phyloP scores from a whole-genome alignment of 768 basidiomycete genomes.

The Trametes maxima region DNA sequence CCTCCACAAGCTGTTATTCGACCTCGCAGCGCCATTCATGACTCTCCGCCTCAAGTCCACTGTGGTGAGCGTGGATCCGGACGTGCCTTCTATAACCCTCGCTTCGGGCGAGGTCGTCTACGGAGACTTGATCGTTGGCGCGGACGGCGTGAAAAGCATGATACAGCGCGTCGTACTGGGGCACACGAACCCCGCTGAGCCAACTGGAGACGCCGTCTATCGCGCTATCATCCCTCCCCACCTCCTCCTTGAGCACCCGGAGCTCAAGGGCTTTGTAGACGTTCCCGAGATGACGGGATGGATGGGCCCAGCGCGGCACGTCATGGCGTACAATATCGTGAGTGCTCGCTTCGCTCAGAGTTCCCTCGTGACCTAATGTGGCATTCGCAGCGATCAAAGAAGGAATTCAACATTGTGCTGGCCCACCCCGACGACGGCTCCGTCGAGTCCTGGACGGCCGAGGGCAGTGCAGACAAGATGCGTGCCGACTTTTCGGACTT shows the following conservation, averaged over 20 bases:
- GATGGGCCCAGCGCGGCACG: slow-evolving; percentile 55
- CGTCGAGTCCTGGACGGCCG: slow-evolving; percentile 45
- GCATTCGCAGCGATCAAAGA: slow-evolving; percentile 34
- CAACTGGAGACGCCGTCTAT: slow-evolving; percentile 68
- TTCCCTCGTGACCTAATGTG: neutral
- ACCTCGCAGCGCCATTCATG: slow-evolving; percentile 37
- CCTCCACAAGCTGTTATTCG: slow-evolving; percentile 43
- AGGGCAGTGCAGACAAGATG: slow-evolving; percentile 47
- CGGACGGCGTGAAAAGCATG: slow-evolving; percentile 50
- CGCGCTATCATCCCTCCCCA: slow-evolving; percentile 53
- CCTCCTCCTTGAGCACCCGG: slow-evolving; percentile 51
- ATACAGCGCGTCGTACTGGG: slow-evolving; percentile 54
- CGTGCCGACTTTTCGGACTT: slow-evolving; percentile 43
- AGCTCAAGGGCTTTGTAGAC: slow-evolving; percentile 53
- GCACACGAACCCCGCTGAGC: slow-evolving; percentile 42
- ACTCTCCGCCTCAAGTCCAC: slow-evolving; percentile 37
- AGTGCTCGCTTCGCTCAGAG: slow-evolving; percentile 21
- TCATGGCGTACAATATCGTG: slow-evolving; percentile 50
- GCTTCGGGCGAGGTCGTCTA: slow-evolving; percentile 38
- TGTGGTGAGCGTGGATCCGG: slow-evolving; percentile 36
- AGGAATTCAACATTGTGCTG: slow-evolving; percentile 41
- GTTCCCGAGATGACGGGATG: slow-evolving; percentile 55
- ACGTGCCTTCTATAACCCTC: slow-evolving; percentile 39
- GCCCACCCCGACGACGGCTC: slow-evolving; percentile 43
- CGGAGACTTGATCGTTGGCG: slow-evolving; percentile 42